Conservation (phyloP, 129 eudicot species). For the Flaveria robusta region DNA sequence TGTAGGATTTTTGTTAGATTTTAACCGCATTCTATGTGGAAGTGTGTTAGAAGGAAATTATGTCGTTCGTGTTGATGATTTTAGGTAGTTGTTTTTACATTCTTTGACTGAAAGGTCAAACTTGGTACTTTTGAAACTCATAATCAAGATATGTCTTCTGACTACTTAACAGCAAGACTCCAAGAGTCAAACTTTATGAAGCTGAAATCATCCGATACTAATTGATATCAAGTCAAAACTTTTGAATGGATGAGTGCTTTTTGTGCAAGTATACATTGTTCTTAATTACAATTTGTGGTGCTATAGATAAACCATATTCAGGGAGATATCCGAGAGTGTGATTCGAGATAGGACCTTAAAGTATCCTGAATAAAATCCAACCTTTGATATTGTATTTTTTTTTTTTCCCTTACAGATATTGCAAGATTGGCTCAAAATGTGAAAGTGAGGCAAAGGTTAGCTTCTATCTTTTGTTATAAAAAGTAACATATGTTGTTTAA, state of each 20-base stretch:
- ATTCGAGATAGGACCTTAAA: background rate
- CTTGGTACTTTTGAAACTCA: background rate
- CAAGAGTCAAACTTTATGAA: constrained; percentile 5
- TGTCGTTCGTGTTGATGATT: constrained; percentile 19
- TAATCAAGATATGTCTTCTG: background rate
- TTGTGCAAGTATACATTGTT: background rate
- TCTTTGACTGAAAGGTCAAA: constrained; percentile 32
- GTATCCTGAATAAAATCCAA: background rate
- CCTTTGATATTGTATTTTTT: constrained; percentile 15
- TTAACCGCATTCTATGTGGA: background rate
- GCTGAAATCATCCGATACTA: background rate
- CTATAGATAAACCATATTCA: background rate
- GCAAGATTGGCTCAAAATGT: constrained; percentile 87
- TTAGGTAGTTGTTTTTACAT: background rate
- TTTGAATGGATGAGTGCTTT: background rate
- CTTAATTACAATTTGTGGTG: background rate
- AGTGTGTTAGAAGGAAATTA: constrained; percentile 1
- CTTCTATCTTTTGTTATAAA: constrained; percentile 20
- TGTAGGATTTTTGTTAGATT: constrained; percentile 21
- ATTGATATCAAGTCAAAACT: background rate
- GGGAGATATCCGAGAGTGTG: background rate
- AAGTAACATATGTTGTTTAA: background rate
- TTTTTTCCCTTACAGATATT: constrained; percentile 57
- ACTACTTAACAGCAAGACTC: background rate
- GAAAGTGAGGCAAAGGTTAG: constrained; percentile 97